These are phyloP conservation scores for Collariella sp. DNA, from an alignment of 495 filamentous ascomycete genomes.

Conservation along the genomic window DNA sequence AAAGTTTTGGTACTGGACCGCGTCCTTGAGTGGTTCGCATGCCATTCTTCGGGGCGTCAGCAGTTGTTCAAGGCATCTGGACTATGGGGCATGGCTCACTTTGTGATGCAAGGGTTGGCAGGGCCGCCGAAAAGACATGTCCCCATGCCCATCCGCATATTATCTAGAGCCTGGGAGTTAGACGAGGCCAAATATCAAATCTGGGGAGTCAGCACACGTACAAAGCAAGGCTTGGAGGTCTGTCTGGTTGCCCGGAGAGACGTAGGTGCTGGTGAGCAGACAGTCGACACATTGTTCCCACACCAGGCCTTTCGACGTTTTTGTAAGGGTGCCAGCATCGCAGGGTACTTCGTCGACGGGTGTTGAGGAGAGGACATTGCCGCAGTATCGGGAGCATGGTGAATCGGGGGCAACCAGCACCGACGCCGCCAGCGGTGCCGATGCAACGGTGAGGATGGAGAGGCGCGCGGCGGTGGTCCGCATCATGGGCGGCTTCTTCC, in stretches of 20 bases:
- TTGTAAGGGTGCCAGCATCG: constrained; percentile 22
- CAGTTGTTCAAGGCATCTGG: background rate
- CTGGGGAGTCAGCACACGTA: constrained; percentile 18
- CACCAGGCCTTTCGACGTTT: constrained; percentile 25
- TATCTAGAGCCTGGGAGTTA: constrained; percentile 26
- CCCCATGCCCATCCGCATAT: constrained; percentile 35
- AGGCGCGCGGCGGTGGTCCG: constrained; percentile 10
- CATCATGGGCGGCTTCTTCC: constrained; percentile 15
- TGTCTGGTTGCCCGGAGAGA: constrained; percentile 16
- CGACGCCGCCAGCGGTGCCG: constrained; percentile 25
- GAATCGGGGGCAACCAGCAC: constrained; percentile 32
- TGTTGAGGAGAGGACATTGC: constrained; percentile 34
- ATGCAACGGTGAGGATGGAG: constrained; percentile 8
- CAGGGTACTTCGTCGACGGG: constrained; percentile 36
- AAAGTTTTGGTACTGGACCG: constrained; percentile 32
- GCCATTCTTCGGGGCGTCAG: constrained; percentile 29
- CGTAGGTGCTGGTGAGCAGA: constrained; percentile 33
- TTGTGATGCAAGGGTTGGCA: constrained; percentile 33
- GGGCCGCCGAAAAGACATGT: constrained; percentile 31
- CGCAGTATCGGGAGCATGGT: constrained; percentile 36
- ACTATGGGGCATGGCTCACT: constrained; percentile 21
- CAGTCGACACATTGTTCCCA: constrained; percentile 37
- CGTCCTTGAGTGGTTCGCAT: constrained; percentile 30
- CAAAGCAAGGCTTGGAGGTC: constrained; percentile 36
- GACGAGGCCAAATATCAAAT: background rate